phyloP scores from a whole-genome alignment of 2,329 filamentous ascomycete genomes.

The Lecanicillium sp. region DNA sequence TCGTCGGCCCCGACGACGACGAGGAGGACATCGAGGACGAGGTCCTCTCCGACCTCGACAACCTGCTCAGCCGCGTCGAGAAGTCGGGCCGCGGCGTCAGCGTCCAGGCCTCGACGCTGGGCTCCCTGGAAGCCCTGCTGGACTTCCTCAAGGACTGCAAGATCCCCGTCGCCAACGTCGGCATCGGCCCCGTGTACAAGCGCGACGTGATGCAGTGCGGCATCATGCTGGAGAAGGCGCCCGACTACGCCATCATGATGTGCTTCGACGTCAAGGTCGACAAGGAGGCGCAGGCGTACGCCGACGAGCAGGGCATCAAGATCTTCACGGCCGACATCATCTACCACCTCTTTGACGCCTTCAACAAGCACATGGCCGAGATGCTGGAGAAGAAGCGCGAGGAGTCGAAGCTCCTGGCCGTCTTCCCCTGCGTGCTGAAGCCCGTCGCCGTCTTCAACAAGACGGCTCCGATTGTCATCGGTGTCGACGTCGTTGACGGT shows the following conservation, averaged over 20 bases:
- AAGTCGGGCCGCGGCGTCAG: slow-evolving; percentile 91
- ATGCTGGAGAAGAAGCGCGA: slow-evolving; percentile 90
- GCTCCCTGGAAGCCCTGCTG: slow-evolving; percentile 89
- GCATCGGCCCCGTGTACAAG: slow-evolving; percentile 96
- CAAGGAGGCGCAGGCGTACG: slow-evolving; percentile 87
- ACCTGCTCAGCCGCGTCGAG: slow-evolving; percentile 83
- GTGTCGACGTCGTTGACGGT: slow-evolving; percentile 92
- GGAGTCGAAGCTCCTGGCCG: slow-evolving; percentile 88
- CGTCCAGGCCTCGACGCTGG: slow-evolving; percentile 94
- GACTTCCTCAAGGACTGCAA: slow-evolving; percentile 95
- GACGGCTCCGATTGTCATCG: slow-evolving; percentile 88
- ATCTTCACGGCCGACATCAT: slow-evolving; percentile 99
- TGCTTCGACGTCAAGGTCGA: slow-evolving; percentile 99
- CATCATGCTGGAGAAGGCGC: slow-evolving; percentile 92
- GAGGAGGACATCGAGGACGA: slow-evolving; percentile 96
- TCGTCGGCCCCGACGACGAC: slow-evolving; percentile 91
- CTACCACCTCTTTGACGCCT: slow-evolving; percentile 95
- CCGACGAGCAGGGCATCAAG: slow-evolving; percentile 91
- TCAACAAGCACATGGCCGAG: slow-evolving; percentile 89
- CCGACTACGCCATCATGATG: slow-evolving; percentile 97
- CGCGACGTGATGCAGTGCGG: slow-evolving; percentile 94
- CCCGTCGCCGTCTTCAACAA: slow-evolving; percentile 98
- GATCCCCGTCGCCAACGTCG: slow-evolving; percentile 95
- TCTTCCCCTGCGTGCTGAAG: slow-evolving; percentile 90
- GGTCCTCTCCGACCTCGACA: slow-evolving; percentile 89